Conservation (phyloP, 495 filamentous ascomycete species). For the Lophiostoma macrostomum region DNA sequence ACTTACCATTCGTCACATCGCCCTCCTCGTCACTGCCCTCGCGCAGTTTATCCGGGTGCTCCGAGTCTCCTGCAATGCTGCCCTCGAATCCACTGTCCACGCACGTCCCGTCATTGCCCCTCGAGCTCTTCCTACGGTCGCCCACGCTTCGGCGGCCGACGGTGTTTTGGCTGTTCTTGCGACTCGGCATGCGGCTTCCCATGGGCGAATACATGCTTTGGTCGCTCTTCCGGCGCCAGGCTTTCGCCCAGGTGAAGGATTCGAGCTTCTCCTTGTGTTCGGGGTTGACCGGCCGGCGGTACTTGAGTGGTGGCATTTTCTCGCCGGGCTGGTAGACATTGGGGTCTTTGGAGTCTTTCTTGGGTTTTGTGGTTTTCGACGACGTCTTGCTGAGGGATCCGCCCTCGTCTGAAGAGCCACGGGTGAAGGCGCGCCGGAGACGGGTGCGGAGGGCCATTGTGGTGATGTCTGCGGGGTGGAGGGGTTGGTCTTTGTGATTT, state of each 20-base stretch:
- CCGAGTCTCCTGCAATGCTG: slow-evolving; percentile 8
- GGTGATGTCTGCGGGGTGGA: too few relatives aligned
- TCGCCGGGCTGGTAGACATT: slow-evolving; percentile 44
- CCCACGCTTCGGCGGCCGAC: slow-evolving; percentile 33
- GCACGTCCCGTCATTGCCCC: slow-evolving; percentile 1
- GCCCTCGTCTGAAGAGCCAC: slow-evolving; percentile 10
- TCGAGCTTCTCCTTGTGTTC: slow-evolving; percentile 44
- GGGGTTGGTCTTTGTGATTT: too few relatives aligned
- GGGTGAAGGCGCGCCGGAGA: slow-evolving; percentile 38
- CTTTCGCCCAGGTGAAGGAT: slow-evolving; percentile 38
- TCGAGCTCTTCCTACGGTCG: not conserved
- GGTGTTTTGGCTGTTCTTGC: slow-evolving; percentile 34
- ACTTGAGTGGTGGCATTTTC: slow-evolving; percentile 43
- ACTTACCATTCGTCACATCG: slow-evolving; percentile 31
- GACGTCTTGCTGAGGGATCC: slow-evolving; percentile 10
- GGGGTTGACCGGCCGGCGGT: slow-evolving; percentile 40
- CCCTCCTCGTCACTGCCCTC: slow-evolving; percentile 29
- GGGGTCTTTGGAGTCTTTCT: slow-evolving; percentile 14
- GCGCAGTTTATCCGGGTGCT: not conserved
- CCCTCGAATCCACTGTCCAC: slow-evolving; percentile 28
- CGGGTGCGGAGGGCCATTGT: slow-evolving; percentile 43
- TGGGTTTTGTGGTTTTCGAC: slow-evolving; percentile 15
- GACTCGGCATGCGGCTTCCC: slow-evolving; percentile 40
- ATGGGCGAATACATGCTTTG: slow-evolving; percentile 41
- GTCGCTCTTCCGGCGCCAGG: slow-evolving; percentile 39